phyloP scores from a whole-genome alignment of 352 stramenopile species.

The Phytophthora hibernalis region DNA sequence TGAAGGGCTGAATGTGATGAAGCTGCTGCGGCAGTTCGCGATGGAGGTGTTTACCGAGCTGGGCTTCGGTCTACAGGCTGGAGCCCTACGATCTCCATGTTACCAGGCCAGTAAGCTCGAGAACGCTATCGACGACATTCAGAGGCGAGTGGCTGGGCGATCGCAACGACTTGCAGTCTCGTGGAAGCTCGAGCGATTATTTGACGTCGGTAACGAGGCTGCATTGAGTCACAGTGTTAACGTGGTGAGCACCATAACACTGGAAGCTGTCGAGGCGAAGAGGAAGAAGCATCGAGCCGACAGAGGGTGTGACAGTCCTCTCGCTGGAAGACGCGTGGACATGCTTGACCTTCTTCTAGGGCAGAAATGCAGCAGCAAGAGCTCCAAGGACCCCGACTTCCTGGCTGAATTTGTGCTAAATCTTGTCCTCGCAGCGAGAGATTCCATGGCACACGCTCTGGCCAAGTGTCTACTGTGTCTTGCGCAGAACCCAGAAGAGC shows the following conservation, averaged over 20 bases:
- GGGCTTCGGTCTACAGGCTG: slow-evolving; percentile 39
- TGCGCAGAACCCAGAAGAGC: slow-evolving; percentile 56
- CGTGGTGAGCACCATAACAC: slow-evolving; percentile 27
- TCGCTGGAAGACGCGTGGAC: slow-evolving; percentile 24
- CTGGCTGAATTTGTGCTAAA: slow-evolving; percentile 77
- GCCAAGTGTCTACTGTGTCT: slow-evolving; percentile 66
- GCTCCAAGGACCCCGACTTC: slow-evolving; percentile 17
- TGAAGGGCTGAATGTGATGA: slow-evolving; percentile 37
- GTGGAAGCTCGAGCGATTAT: slow-evolving; percentile 45
- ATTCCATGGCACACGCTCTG: slow-evolving; percentile 70
- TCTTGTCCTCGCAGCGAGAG: slow-evolving; percentile 71
- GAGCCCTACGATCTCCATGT: slow-evolving; percentile 10
- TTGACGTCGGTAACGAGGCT: slow-evolving; percentile 42
- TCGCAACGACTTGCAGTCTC: slow-evolving; percentile 19
- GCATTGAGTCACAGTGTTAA: slow-evolving; percentile 32
- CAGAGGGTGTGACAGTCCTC: slow-evolving; percentile 4
- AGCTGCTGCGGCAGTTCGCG: slow-evolving; percentile 29
- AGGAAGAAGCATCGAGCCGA: slow-evolving; percentile 4
- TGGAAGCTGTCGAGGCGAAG: slow-evolving; percentile 30
- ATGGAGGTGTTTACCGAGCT: slow-evolving; percentile 46
- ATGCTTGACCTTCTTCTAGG: slow-evolving; percentile 31
- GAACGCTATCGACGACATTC: slow-evolving; percentile 33
- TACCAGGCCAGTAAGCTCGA: slow-evolving; percentile 21
- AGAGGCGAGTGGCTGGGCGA: slow-evolving; percentile 20
- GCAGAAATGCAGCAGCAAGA: slow-evolving; percentile 29